These are phyloP conservation scores for Sesbania bispinosa DNA, from an alignment of 306 rosid genomes.

Conservation along the genomic window DNA sequence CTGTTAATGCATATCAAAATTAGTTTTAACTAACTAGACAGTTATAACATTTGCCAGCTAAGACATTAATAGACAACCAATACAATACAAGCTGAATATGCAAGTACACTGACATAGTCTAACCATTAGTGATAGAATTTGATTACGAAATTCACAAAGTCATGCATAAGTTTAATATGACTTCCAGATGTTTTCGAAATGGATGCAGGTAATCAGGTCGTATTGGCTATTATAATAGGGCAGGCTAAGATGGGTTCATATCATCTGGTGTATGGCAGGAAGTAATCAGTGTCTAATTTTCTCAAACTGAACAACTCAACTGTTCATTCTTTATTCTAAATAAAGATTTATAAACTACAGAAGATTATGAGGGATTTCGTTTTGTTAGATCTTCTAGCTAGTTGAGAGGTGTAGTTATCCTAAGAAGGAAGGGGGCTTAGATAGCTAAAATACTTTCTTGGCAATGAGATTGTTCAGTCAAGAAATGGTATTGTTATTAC, in stretches of 20 bases:
- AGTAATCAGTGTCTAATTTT: neutral
- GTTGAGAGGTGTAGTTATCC: neutral
- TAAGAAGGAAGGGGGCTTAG: neutral
- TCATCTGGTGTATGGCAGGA: neutral
- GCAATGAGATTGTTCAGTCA: neutral
- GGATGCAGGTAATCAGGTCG: neutral
- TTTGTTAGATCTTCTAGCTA: neutral
- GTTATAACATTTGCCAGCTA: too few species aligned
- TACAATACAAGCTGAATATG: too few species aligned
- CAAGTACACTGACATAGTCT: too few species aligned
- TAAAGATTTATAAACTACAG: neutral
- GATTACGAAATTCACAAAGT: slow-evolving; percentile 6
- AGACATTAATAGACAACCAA: too few species aligned
- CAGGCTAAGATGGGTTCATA: slow-evolving; percentile 1
- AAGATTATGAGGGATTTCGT: neutral
- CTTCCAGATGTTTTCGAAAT: neutral
- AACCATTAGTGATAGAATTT: neutral
- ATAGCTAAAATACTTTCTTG: neutral
- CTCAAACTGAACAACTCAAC: neutral
- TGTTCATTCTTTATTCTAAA: neutral
- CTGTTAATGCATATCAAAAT: too few species aligned
- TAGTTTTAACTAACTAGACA: too few species aligned
- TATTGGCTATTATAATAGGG: neutral
- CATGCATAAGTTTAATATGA: neutral
- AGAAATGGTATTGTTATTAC: too few species aligned